Conservation (phyloP, 495 filamentous ascomycete species). For the Penicillium lividum region DNA sequence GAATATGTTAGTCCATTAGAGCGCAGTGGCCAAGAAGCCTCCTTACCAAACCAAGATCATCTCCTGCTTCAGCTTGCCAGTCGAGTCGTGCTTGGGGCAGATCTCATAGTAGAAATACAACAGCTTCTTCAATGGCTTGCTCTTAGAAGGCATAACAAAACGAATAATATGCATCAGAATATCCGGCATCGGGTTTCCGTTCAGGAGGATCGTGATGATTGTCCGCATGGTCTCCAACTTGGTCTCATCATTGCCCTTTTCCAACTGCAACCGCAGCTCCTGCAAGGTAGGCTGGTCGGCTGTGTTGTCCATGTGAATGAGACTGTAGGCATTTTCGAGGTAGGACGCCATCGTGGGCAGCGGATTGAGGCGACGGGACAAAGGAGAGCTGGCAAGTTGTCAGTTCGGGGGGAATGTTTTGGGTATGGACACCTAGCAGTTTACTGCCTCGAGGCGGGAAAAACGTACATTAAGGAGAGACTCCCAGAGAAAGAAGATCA, state of each 20-base stretch:
- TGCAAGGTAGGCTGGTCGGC: slow-evolving; percentile 87
- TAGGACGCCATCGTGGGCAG: slow-evolving; percentile 83
- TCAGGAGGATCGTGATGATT: slow-evolving; percentile 96
- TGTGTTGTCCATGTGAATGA: slow-evolving; percentile 94
- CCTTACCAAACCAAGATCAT: slow-evolving; percentile 98
- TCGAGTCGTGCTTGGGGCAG: slow-evolving; percentile 89
- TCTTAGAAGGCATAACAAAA: slow-evolving; percentile 98
- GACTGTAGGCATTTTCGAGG: slow-evolving; percentile 87
- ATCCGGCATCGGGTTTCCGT: slow-evolving; percentile 92
- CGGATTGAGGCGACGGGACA: slow-evolving; percentile 24
- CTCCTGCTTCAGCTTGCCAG: slow-evolving; percentile 96
- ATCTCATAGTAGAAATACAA: slow-evolving; percentile 99
- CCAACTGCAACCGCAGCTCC: slow-evolving; percentile 90
- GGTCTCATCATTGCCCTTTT: slow-evolving; percentile 95
- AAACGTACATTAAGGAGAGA: slow-evolving; percentile 9
- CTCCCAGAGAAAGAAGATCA: slow-evolving; percentile 30
- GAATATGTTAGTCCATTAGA: slow-evolving; percentile 1
- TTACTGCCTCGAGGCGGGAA: slow-evolving; percentile 6
- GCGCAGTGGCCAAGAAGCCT: slow-evolving; percentile 1
- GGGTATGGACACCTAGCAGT: slow-evolving; percentile 19
- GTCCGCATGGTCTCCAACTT: slow-evolving; percentile 99
- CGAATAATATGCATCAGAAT: slow-evolving; percentile 99
- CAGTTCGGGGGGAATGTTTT: slow-evolving; percentile 43
- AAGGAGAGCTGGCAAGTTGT: slow-evolving; percentile 42
- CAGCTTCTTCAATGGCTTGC: slow-evolving; percentile 95